Base-by-base conservation (phyloP, 2,329 filamentous ascomycete genomes). In the Aureobasidium sp. region DNA sequence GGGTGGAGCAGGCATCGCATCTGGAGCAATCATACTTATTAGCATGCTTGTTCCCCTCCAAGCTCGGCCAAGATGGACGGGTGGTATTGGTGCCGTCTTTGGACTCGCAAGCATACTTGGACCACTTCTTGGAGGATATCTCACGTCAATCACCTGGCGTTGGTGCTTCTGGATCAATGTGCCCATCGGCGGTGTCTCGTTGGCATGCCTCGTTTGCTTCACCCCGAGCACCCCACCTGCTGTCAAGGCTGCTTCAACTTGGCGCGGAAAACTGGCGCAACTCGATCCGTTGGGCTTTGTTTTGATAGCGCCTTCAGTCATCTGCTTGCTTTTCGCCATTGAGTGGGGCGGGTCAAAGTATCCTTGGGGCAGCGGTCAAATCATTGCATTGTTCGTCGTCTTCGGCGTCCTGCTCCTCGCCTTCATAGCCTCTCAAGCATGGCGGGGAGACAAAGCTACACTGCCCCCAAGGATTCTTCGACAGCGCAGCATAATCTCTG, bases 1-100 rank as follows among this genome's bases (percentile, higher is more conserved):
- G 15, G 81, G 80, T 2, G 79, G 77, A n/a, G 81, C 80, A 7
- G 82, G 82, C 0, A 71, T 84, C 32, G 70, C 80, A 55, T 72
- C 71, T 1, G 78, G 78, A 7, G 72, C 71, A 4, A 69, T 75
- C 15, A 66, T 67, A n/a, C 62, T 70, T 15, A 65, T 70, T 8
- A 63, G 63, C 1, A 32, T 50, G 20, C 61, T 61, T 23, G 63
- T 67, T 4, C 66, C 68, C 26, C 61, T 67, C 1, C 44, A 62
- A 34, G 67, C 65, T 50, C 56, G 66, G 12, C 57, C 66, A 4
- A 48, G 64, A n/a, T 69, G 59, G 46, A 63, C 56, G 9, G 66
- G 67, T 17, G 32, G 65, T 12, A 47, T 78, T 8, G 77, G 77
- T 8, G 71, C 70, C 1, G 75, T 75, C 67, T 79, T 75, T 63